These are phyloP conservation scores for Citrullus amarus DNA, from an alignment of 306 rosid species.

Conservation along the genomic window DNA sequence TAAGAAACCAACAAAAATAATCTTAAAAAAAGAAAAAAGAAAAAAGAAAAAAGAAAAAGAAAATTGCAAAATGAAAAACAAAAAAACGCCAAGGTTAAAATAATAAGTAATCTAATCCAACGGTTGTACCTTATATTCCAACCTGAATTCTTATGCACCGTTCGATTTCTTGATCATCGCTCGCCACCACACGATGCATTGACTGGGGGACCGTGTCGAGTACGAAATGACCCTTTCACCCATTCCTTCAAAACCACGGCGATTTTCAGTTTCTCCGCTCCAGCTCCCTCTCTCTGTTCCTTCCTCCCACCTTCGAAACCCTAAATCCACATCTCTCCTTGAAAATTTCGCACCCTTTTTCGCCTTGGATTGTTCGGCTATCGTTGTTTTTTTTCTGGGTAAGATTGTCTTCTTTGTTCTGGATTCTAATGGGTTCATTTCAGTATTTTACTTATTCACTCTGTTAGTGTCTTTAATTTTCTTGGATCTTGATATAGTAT, in stretches of 20 bases:
- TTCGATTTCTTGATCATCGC: neutral
- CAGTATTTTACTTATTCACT: neutral
- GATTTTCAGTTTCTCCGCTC: neutral
- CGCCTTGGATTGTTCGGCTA: neutral
- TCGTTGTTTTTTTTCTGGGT: neutral
- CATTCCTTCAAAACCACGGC: slow-evolving; percentile 7
- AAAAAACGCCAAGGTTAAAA: neutral
- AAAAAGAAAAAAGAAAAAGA: neutral
- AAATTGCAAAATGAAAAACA: neutral
- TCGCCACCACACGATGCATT: neutral
- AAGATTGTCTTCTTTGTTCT: neutral
- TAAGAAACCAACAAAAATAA: neutral
- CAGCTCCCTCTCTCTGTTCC: neutral
- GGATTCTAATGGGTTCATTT: neutral
- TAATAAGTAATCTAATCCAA: neutral
- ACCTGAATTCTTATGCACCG: neutral
- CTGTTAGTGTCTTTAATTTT: neutral
- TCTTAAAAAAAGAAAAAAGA: neutral
- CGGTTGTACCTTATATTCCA: neutral
- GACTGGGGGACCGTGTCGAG: neutral
- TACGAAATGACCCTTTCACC: neutral
- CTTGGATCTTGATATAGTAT: neutral
- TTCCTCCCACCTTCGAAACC: neutral
- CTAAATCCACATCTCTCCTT: neutral
- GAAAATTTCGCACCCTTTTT: neutral